These are phyloP conservation scores for Aspergillus vadensis DNA, from an alignment of 2,329 filamentous ascomycete genomes.

Conservation along the genomic window DNA sequence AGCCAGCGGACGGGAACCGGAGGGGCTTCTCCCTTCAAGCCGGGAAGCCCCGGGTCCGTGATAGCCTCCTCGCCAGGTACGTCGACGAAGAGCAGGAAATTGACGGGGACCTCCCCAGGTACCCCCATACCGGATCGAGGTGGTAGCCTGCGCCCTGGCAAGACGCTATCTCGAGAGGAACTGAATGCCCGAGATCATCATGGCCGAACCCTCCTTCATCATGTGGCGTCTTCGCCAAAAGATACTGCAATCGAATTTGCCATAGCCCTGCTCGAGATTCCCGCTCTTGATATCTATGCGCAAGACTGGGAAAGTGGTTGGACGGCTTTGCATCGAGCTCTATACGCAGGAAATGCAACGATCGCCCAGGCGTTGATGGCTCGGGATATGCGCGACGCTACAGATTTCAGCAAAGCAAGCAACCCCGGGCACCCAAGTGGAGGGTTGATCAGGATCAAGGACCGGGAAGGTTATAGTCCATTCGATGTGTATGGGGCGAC, in stretches of 20 bases:
- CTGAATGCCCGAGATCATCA: constrained; percentile 81
- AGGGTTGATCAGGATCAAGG: constrained; percentile 89
- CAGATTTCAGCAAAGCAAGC: constrained; percentile 59
- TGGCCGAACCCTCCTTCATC: constrained; percentile 81
- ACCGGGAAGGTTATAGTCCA: constrained; percentile 90
- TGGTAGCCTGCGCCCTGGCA: constrained; percentile 21
- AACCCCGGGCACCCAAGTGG: constrained; percentile 64
- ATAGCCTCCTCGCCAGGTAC: constrained; percentile 33
- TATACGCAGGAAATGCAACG: constrained; percentile 86
- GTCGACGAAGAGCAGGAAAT: constrained; percentile 53
- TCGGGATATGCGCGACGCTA: constrained; percentile 70
- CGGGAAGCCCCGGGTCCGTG: constrained; percentile 33
- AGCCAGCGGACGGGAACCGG: constrained; percentile 33
- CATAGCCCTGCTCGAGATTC: constrained; percentile 75
- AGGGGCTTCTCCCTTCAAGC: constrained; percentile 28
- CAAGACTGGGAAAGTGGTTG: constrained; percentile 93
- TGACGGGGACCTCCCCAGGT: constrained; percentile 49
- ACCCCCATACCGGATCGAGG: constrained; percentile 47
- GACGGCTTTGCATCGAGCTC: constrained; percentile 88
- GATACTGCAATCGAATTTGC: constrained; percentile 73
- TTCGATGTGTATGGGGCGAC: constrained; percentile 91
- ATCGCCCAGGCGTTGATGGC: constrained; percentile 81
- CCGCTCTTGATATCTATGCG: constrained; percentile 78
- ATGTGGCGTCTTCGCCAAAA: constrained; percentile 75
- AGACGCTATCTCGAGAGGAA: constrained; percentile 62